These are phyloP conservation scores for Deinandra increscens DNA, from an alignment of 129 eudicot genomes.

Conservation along the genomic window DNA sequence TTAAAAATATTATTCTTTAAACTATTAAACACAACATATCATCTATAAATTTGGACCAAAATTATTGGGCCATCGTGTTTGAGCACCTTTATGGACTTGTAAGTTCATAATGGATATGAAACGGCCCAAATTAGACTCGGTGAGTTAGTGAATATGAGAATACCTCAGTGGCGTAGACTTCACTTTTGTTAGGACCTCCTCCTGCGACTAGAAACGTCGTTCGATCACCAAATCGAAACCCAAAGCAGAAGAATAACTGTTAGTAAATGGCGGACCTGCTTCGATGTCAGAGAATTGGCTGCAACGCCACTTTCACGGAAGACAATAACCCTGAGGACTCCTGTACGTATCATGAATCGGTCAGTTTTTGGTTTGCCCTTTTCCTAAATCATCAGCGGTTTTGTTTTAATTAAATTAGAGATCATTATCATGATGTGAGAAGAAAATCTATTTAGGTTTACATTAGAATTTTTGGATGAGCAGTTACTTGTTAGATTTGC, in stretches of 20 bases:
- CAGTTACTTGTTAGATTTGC: constrained; percentile 2
- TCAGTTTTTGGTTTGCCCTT: constrained; percentile 24
- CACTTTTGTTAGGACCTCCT: constrained; percentile 12
- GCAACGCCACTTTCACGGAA: constrained; percentile 76
- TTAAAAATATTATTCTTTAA: too few relatives aligned
- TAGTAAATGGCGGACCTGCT: constrained; percentile 45
- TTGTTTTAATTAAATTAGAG: neutral
- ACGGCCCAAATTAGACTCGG: neutral
- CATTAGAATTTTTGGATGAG: neutral
- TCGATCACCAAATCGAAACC: constrained; percentile 16
- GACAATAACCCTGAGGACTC: constrained; percentile 84
- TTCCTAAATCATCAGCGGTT: neutral
- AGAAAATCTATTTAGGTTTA: neutral
- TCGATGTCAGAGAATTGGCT: constrained; percentile 93
- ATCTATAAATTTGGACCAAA: neutral
- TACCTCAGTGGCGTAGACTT: constrained; percentile 11
- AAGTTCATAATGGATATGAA: neutral
- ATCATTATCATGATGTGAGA: neutral
- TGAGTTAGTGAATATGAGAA: neutral
- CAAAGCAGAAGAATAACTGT: neutral
- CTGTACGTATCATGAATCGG: constrained; percentile 79
- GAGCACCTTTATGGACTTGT: neutral
- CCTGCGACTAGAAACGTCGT: constrained; percentile 25
- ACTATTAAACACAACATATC: too few relatives aligned
- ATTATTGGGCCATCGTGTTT: neutral